Conservation (phyloP, 2,329 filamentous ascomycete genomes). For the Diaporthe humulicola region DNA sequence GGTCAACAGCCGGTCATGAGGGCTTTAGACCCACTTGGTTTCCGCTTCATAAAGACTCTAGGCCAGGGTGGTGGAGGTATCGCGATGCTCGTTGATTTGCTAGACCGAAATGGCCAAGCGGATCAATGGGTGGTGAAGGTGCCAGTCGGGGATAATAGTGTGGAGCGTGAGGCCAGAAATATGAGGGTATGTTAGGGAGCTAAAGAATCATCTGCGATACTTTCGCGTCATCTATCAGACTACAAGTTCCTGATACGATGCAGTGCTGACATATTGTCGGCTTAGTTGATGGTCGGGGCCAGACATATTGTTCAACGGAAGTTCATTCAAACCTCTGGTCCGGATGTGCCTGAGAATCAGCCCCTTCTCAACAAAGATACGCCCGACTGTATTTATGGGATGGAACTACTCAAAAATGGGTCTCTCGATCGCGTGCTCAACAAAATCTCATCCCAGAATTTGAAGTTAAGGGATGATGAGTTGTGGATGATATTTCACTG, state of each 20-base stretch:
- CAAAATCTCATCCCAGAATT: background rate
- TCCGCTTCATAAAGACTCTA: conserved; percentile 10
- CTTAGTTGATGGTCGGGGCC: background rate
- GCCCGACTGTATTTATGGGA: background rate
- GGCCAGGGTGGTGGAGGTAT: conserved; percentile 13
- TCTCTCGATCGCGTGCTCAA: background rate
- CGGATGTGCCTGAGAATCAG: too few species aligned
- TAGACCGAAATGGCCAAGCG: background rate
- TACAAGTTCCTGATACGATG: fast-evolving
- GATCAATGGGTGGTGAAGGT: conserved; percentile 12
- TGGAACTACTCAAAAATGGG: conserved; percentile 13
- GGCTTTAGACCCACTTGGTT: background rate
- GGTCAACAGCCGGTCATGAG: conserved; percentile 10
- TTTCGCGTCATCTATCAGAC: too few species aligned
- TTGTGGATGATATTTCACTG: conserved; percentile 24
- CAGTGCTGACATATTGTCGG: background rate
- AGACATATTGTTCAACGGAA: conserved; percentile 17
- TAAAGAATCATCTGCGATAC: background rate
- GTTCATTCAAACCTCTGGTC: background rate
- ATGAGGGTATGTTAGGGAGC: background rate
- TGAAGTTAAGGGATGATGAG: conserved; percentile 11
- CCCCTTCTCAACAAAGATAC: background rate
- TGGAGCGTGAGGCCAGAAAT: background rate
- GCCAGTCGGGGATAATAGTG: background rate
- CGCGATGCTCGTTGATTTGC: background rate